Conservation (phyloP, 345 rosid genomes). For the Acer yangbiense region DNA sequence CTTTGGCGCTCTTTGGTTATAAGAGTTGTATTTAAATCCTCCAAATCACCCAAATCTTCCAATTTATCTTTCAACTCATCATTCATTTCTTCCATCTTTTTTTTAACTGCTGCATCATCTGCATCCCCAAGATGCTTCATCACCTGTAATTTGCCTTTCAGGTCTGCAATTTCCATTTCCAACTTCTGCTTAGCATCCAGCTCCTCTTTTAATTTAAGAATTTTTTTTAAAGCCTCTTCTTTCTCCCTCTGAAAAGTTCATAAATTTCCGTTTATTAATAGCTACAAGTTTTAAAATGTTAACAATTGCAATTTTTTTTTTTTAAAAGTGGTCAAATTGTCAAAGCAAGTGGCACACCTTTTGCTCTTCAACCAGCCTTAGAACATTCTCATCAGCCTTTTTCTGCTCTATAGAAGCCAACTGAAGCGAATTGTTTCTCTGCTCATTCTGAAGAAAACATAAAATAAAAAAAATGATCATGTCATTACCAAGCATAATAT, state of each 20-base stretch:
- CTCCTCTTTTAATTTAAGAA: conserved; percentile 67
- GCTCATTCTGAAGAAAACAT: conserved; percentile 50
- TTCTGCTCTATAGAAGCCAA: conserved; percentile 80
- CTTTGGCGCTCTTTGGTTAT: conserved; percentile 52
- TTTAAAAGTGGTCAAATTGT: neutral
- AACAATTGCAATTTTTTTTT: neutral
- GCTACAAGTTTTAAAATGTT: neutral
- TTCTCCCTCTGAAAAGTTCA: conserved; percentile 68
- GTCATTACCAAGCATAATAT: conserved; percentile 19
- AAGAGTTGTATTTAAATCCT: conserved; percentile 39
- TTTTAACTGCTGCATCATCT: conserved; percentile 66
- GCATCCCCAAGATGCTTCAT: conserved; percentile 78
- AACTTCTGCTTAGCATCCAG: conserved; percentile 74
- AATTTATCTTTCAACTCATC: conserved; percentile 57
- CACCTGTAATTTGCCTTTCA: conserved; percentile 79
- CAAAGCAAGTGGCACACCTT: conserved; percentile 45
- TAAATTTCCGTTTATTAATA: conserved; percentile 10
- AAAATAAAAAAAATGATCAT: conserved; percentile 5
- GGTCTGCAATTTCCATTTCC: conserved; percentile 84
- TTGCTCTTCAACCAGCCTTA: conserved; percentile 77
- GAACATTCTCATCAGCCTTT: conserved; percentile 72
- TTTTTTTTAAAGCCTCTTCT: conserved; percentile 59
- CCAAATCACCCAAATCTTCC: conserved; percentile 42
- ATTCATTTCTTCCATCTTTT: conserved; percentile 67
- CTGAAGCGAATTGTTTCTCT: conserved; percentile 60